Evolutionary conservation across 495 filamentous ascomycete genomes (phyloP).

Genomic region (Penicillium taxi): DNA sequence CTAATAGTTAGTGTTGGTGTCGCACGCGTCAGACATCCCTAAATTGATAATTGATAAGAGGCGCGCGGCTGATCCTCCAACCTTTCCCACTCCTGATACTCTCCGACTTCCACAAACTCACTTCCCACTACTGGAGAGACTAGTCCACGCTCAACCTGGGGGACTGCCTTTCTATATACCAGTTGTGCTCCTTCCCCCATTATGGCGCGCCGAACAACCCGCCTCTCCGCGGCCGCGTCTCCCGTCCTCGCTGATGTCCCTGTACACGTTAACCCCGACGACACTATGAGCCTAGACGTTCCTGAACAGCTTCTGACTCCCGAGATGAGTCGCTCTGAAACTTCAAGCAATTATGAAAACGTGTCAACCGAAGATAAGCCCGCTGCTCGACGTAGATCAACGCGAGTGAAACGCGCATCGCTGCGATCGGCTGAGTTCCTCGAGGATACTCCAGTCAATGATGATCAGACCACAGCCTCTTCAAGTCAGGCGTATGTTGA

Average conservation of each 20-base stretch:
- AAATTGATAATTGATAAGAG: constrained; percentile 30
- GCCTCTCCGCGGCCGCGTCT: constrained; percentile 24
- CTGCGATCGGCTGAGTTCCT: constrained; percentile 25
- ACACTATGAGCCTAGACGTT: constrained; percentile 35
- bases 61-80: constrained; percentile 25
- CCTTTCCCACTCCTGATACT: constrained; percentile 23
- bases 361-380: constrained; percentile 36
- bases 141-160: constrained; percentile 4
- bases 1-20: constrained; percentile 16
- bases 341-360: constrained; percentile 43
- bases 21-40: constrained; percentile 28
- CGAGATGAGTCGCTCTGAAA: constrained; percentile 43
- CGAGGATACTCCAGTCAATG: constrained; percentile 15
- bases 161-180: constrained; percentile 8
- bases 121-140: constrained; percentile 7
- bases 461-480: constrained; percentile 30
- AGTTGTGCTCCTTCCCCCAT: constrained; percentile 7
- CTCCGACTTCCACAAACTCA: constrained; percentile 8
- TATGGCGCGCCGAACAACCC: constrained; percentile 25
- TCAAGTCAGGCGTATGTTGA: constrained; percentile 34
- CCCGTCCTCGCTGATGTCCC: constrained; percentile 29
- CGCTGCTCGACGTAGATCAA: constrained; percentile 30
- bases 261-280: constrained; percentile 23
- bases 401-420: constrained; percentile 39
- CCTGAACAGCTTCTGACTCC: constrained; percentile 41